These are phyloP conservation scores for Neurospora sp. DNA, from an alignment of 495 filamentous ascomycete genomes.

Conservation along the genomic window DNA sequence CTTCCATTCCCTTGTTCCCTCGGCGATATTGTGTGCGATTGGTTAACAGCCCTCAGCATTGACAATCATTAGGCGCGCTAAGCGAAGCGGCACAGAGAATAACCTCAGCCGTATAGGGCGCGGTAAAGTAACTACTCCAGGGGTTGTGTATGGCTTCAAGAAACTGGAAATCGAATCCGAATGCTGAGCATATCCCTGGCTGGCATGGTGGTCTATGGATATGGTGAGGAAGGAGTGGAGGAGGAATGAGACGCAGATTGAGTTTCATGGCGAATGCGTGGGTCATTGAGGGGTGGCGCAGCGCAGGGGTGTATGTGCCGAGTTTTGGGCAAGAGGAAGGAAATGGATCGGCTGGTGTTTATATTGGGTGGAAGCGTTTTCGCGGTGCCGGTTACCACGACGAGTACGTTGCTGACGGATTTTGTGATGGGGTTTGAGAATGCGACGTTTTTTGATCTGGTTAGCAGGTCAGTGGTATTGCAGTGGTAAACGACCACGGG, in stretches of 20 bases:
- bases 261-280: neutral
- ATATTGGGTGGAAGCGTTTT: neutral
- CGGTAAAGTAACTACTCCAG: neutral
- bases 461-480: no score
- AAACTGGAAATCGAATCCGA: neutral
- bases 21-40: neutral
- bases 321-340: neutral
- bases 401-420: neutral
- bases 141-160: neutral
- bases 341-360: neutral
- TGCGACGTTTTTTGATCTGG: no score
- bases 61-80: neutral
- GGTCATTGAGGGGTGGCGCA: neutral
- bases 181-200: neutral
- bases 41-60: neutral
- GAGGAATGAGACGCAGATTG: neutral
- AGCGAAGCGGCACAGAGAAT: neutral
- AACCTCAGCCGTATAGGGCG: neutral
- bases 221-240: neutral
- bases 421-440: no score
- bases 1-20: neutral
- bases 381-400: neutral
- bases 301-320: no score
- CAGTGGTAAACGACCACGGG: no score
- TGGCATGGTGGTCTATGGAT: neutral